Evolutionary conservation across 495 filamentous ascomycete genomes (phyloP).

Genomic region (Podospora anserina): DNA sequence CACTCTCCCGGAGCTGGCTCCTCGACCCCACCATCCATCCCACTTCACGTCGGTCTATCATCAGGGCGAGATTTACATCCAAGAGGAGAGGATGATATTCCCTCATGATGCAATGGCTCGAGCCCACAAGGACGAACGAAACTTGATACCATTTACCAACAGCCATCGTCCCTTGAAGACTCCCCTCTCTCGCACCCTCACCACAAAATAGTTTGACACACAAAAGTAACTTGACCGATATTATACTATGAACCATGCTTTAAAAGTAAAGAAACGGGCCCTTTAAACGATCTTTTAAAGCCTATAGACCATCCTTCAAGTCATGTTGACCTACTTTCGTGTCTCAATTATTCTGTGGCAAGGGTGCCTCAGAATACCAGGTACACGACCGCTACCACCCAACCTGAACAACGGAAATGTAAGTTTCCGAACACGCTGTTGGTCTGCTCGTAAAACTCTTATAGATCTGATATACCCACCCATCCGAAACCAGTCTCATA

Average conservation of each 20-base stretch:
- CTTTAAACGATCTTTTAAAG: no score
- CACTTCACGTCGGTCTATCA: not conserved
- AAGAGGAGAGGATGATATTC: not conserved
- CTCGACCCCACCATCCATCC: conserved; percentile 3
- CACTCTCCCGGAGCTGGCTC: conserved; percentile 14
- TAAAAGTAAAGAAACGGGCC: no score
- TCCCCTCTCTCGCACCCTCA: no score
- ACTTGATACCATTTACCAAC: not conserved
- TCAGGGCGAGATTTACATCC: not conserved
- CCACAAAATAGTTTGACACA: no score
- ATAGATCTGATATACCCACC: not conserved
- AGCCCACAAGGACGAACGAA: not conserved
- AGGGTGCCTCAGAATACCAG: no score
- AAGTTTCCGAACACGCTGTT: not conserved
- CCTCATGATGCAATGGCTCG: no score
- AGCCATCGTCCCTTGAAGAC: no score
- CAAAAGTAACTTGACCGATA: no score
- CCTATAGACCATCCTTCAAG: no score
- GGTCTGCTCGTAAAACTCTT: not conserved
- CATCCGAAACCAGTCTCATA: not conserved
- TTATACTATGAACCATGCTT: no score
- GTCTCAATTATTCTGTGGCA: no score
- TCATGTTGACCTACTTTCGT: no score
- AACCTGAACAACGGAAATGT: not conserved
- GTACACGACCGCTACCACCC: not conserved